Evolutionary conservation across 2,329 filamentous ascomycete species (phyloP).

Genomic region (Sordariomycetes sp.): DNA sequence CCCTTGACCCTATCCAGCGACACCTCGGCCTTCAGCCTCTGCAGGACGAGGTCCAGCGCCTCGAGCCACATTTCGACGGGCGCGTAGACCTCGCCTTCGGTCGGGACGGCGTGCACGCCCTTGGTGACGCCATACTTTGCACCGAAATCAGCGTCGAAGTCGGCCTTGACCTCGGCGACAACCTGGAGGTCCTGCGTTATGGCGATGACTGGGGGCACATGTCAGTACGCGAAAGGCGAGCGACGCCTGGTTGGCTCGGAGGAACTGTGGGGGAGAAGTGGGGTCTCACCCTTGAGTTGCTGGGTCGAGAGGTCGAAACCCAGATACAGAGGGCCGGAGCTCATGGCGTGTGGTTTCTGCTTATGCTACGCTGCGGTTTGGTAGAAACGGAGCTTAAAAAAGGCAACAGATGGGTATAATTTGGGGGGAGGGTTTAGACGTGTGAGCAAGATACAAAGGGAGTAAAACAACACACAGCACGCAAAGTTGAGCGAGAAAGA

Average conservation of each 20-base stretch:
- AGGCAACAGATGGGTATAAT: neutral
- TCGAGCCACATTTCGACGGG: constrained; percentile 93
- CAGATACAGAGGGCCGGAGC: constrained; percentile 47
- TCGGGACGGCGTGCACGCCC: constrained; percentile 72
- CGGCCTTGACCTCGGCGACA: constrained; percentile 75
- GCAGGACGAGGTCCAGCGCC: constrained; percentile 74
- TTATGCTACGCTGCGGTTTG: neutral
- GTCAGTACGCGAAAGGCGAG: neutral
- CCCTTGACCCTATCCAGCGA: constrained; percentile 66
- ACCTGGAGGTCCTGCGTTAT: constrained; percentile 74
- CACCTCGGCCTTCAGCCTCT: constrained; percentile 49
- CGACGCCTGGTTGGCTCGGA: neutral
- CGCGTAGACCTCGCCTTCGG: constrained; percentile 79
- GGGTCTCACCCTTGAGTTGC: constrained; percentile 66
- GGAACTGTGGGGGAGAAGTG: neutral
- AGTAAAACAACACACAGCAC: no score
- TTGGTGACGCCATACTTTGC: constrained; percentile 69
- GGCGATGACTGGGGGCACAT: constrained; percentile 49
- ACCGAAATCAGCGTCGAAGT: constrained; percentile 78
- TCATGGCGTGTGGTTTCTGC: constrained; percentile 12
- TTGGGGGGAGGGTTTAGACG: no score
- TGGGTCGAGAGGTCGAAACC: constrained; percentile 96
- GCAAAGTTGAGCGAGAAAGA: no score
- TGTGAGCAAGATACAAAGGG: no score
- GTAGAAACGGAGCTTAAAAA: neutral